These are phyloP conservation scores for Bisporella sp. DNA, from an alignment of 2,329 filamentous ascomycete species.

Conservation along the genomic window DNA sequence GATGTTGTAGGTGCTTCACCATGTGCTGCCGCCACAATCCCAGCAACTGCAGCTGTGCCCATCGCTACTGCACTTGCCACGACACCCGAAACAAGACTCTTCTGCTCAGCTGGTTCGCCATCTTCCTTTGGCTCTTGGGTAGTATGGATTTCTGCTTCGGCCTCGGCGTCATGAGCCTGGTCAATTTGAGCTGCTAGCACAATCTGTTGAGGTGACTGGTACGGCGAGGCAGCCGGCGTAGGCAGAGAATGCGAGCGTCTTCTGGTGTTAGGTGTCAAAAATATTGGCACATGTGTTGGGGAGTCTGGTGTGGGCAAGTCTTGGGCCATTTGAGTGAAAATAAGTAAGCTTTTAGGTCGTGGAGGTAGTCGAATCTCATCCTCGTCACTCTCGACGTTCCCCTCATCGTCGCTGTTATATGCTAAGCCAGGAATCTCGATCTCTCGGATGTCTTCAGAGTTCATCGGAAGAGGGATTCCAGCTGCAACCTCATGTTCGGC, in stretches of 20 bases:
- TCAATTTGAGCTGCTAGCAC: conserved; percentile 8
- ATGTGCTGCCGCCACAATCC: conserved; percentile 13
- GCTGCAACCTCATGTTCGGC: conserved; percentile 35
- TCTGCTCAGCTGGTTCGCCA: conserved; percentile 2
- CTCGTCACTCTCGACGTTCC: conserved; percentile 34
- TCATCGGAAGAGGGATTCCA: conserved; percentile 61
- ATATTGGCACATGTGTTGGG: conserved; percentile 11
- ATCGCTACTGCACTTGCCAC: conserved; percentile 12
- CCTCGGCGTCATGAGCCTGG: conserved; percentile 4
- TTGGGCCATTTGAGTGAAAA: conserved; percentile 28
- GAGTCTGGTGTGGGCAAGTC: conserved; percentile 21
- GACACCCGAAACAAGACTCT: conserved; percentile 9
- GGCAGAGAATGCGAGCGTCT: conserved; percentile 26
- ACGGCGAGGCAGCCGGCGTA: conserved; percentile 13
- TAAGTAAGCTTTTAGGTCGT: conserved; percentile 36
- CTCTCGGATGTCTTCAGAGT: conserved; percentile 64
- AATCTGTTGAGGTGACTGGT: conserved; percentile 9
- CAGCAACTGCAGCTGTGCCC: conserved; percentile 16
- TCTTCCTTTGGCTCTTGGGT: not conserved
- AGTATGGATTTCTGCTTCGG: conserved; percentile 1
- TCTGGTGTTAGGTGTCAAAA: conserved; percentile 11
- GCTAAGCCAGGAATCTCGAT: conserved; percentile 72
- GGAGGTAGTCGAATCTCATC: conserved; percentile 28
- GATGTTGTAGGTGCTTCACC: conserved; percentile 12
- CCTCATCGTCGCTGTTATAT: conserved; percentile 55